Conservation (phyloP, 1,139 yeast species). For the Ogataea hybrid region DNA sequence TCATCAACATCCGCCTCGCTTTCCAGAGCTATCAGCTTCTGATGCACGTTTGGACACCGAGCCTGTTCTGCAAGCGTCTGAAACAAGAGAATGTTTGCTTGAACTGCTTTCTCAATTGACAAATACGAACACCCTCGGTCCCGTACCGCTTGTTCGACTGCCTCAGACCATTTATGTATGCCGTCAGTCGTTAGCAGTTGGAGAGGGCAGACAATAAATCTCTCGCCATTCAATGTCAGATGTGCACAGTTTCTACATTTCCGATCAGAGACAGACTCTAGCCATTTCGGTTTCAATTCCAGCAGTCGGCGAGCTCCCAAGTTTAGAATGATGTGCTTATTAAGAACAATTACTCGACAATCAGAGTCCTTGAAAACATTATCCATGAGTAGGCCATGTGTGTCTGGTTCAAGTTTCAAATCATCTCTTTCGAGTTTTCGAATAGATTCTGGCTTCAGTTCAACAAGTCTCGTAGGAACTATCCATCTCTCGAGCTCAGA, state of each 20-base stretch:
- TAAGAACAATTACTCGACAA: constrained; percentile 14
- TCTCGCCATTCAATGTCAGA: constrained; percentile 17
- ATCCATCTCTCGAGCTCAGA: constrained; percentile 15
- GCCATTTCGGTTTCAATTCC: constrained; percentile 36
- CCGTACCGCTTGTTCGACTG: constrained; percentile 14
- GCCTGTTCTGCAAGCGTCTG: constrained; percentile 25
- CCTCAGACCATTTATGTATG: constrained; percentile 22
- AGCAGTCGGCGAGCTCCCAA: constrained; percentile 15
- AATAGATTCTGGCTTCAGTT: constrained; percentile 1
- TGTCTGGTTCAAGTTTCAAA: constrained; percentile 5
- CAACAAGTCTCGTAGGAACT: constrained; percentile 16
- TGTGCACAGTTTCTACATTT: constrained; percentile 33
- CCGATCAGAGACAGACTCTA: constrained; percentile 13
- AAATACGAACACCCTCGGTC: not conserved
- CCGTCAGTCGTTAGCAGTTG: constrained; percentile 18
- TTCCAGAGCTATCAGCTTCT: constrained; percentile 29
- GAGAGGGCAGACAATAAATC: constrained; percentile 21
- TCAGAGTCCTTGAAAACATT: constrained; percentile 18
- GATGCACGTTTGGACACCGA: constrained; percentile 22
- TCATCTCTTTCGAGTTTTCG: not conserved
- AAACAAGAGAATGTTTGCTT: constrained; percentile 11
- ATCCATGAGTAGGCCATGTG: constrained; percentile 25
- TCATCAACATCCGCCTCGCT: constrained; percentile 44
- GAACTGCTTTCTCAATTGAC: not conserved
- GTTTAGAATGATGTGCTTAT: constrained; percentile 26